Conservation (phyloP, 2,329 filamentous ascomycete genomes). For the Chaetomiaceae sp. region DNA sequence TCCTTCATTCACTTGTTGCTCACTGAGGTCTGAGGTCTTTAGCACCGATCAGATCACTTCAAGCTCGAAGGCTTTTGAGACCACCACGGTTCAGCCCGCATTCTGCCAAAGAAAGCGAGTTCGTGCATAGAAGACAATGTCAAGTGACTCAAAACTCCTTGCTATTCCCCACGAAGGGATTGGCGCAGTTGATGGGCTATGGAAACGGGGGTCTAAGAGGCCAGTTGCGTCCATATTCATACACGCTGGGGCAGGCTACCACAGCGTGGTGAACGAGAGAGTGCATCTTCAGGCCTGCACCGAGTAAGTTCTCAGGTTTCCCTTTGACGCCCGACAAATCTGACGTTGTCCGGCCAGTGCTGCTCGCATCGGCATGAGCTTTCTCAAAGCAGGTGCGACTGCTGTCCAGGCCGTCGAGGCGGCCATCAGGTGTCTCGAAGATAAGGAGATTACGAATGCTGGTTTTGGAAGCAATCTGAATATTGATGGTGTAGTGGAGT, state of each 20-base stretch:
- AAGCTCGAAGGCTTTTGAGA: too few relatives aligned
- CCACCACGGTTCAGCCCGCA: neutral
- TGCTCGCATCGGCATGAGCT: conserved; percentile 74
- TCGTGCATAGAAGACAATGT: too few relatives aligned
- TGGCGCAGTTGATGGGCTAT: conserved; percentile 22
- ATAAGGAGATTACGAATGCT: conserved; percentile 93
- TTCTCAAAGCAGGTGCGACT: conserved; percentile 71
- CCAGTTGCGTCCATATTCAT: conserved; percentile 71
- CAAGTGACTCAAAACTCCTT: conserved; percentile 1
- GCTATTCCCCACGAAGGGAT: conserved; percentile 15
- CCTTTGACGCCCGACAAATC: neutral
- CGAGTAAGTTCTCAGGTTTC: conserved; percentile 57
- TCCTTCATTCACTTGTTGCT: neutral
- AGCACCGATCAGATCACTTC: too few relatives aligned
- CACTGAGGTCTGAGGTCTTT: too few relatives aligned
- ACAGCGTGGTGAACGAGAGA: conserved; percentile 80
- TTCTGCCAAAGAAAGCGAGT: neutral
- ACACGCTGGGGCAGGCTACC: conserved; percentile 91
- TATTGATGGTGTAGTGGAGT: conserved; percentile 86
- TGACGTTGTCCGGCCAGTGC: conserved; percentile 54
- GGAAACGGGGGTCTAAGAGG: conserved; percentile 13
- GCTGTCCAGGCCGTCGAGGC: conserved; percentile 87
- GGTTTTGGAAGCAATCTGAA: conserved; percentile 94
- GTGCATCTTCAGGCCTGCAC: conserved; percentile 82
- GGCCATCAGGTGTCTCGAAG: conserved; percentile 81